phyloP scores from a whole-genome alignment of 306 rosid genomes.

The Pyrus bretschneideri region DNA sequence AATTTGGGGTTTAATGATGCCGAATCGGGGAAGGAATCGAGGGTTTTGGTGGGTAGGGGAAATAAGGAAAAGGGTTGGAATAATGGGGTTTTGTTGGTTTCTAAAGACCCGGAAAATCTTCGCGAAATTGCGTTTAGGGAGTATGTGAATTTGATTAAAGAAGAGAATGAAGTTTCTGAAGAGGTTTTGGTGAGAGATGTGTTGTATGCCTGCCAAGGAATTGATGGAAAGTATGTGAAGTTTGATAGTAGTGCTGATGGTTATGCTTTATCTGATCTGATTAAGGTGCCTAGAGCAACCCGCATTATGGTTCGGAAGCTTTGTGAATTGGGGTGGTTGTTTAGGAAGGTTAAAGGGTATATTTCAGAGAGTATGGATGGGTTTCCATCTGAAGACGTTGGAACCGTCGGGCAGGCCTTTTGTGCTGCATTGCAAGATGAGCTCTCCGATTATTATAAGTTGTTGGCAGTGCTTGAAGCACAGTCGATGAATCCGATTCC shows the following conservation, averaged over 20 bases:
- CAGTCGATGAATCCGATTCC: constrained; percentile 86
- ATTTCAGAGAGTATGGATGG: constrained; percentile 66
- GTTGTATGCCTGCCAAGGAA: constrained; percentile 87
- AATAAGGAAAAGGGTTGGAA: constrained; percentile 42
- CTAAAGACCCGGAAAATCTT: constrained; percentile 68
- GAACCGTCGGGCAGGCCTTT: constrained; percentile 88
- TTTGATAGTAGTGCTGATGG: constrained; percentile 41
- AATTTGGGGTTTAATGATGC: constrained; percentile 34
- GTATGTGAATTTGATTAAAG: constrained; percentile 56
- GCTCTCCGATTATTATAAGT: constrained; percentile 80
- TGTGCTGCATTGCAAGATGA: constrained; percentile 94
- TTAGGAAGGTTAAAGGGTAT: constrained; percentile 66
- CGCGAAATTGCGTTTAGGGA: constrained; percentile 69
- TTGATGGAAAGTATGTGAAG: constrained; percentile 74
- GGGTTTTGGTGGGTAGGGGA: constrained; percentile 17
- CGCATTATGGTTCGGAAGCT: constrained; percentile 62
- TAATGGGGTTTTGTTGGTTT: constrained; percentile 61
- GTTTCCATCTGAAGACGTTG: constrained; percentile 74
- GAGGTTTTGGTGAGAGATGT: constrained; percentile 86
- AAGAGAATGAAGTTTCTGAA: constrained; percentile 70
- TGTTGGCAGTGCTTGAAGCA: constrained; percentile 78
- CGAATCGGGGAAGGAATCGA: constrained; percentile 26
- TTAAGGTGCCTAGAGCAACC: constrained; percentile 66
- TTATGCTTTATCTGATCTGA: constrained; percentile 40
- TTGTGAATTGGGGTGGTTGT: constrained; percentile 81